These are phyloP conservation scores for Candida morakotiae DNA, from an alignment of 805 yeast genomes.

Conservation along the genomic window DNA sequence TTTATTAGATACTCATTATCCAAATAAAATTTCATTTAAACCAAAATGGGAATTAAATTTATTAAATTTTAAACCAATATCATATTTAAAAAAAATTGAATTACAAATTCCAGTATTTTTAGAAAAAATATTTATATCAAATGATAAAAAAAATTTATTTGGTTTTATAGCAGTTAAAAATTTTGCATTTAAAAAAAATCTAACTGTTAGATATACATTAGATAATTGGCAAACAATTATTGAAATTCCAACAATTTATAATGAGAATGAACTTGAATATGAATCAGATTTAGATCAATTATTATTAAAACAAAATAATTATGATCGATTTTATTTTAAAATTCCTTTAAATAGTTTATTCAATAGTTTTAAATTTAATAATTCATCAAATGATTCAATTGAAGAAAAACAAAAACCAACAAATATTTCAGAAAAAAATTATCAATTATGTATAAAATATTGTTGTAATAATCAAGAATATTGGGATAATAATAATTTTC, in stretches of 20 bases:
- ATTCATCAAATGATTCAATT: constrained; percentile 5
- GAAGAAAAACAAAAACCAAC: constrained; percentile 3
- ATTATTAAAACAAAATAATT: constrained; percentile 44
- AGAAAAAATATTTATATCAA: constrained; percentile 58
- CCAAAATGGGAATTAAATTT: constrained; percentile 43
- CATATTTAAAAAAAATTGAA: constrained; percentile 43
- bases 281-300: constrained; percentile 53
- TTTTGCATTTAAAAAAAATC: constrained; percentile 60
- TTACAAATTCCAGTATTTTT: constrained; percentile 49
- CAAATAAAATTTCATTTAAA: constrained; percentile 1
- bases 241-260: constrained; percentile 63
- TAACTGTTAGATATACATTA: constrained; percentile 68
- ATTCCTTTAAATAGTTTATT: constrained; percentile 47
- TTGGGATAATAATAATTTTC: constrained; percentile 73
- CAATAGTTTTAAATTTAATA: constrained; percentile 20
- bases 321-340: constrained; percentile 70
- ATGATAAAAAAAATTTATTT: constrained; percentile 52
- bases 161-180: constrained; percentile 83
- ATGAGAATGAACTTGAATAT: no score
- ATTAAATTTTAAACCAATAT: constrained; percentile 40
- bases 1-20: constrained; percentile 11
- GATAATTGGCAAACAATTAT: constrained; percentile 76
- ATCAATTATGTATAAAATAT: constrained; percentile 57
- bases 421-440: constrained; percentile 13
- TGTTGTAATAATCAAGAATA: constrained; percentile 44